Percentiles rank a stretch among this genome's conserved stretches.
phyloP scores from a whole-genome alignment of 257 asterid species.

The Solanum clarkiae region DNA sequence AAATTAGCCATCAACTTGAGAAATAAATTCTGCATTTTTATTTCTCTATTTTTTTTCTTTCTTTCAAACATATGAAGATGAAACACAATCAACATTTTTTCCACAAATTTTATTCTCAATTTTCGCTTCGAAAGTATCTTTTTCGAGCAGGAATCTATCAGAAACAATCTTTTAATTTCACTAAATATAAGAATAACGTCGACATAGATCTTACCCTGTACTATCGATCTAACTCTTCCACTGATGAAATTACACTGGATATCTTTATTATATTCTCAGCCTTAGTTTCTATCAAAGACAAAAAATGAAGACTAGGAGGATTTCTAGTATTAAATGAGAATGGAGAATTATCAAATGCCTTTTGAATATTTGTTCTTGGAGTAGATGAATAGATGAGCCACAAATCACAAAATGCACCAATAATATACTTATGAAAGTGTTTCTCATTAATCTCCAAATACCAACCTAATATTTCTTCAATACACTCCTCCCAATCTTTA shows the following conservation, averaged over 20 bases:
- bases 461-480: conserved; percentile 36
- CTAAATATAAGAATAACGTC: too few relatives aligned
- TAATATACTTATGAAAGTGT: conserved; percentile 32
- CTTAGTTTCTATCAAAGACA: conserved; percentile 6
- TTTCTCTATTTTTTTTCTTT: neutral
- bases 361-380: neutral
- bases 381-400: conserved; percentile 15
- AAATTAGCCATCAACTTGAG: neutral
- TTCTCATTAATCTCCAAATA: conserved; percentile 35
- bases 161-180: too few relatives aligned
- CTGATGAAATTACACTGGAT: neutral
- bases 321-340: conserved; percentile 25
- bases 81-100: neutral
- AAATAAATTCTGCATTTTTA: neutral
- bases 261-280: neutral
- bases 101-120: neutral
- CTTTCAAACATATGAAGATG: neutral
- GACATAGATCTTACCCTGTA: too few relatives aligned
- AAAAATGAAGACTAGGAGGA: conserved; percentile 15
- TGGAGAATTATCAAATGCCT: conserved; percentile 28
- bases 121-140: neutral
- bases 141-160: neutral
- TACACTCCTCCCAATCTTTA: conserved; percentile 25
- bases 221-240: too few relatives aligned
- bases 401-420: conserved; percentile 46